Evolutionary conservation across 2,329 filamentous ascomycete species (phyloP).

Genomic region (Onygenales sp.): DNA sequence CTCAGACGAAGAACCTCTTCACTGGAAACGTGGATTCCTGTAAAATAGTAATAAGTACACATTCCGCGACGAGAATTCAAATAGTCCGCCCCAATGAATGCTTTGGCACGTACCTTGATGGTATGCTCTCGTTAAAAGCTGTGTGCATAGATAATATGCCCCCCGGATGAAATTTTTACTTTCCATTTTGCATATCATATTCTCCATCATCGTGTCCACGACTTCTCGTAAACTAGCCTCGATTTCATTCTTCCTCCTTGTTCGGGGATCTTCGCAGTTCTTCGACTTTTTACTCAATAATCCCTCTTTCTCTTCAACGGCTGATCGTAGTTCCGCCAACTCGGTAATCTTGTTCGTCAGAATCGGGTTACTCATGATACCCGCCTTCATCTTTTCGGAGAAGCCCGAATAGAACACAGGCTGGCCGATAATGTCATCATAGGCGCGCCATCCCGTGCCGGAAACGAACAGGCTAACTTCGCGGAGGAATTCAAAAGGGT

Average conservation of each 20-base stretch:
- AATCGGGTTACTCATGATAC: slow-evolving; percentile 65
- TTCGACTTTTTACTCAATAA: slow-evolving; percentile 41
- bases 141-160: slow-evolving; percentile 81
- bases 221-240: slow-evolving; percentile 67
- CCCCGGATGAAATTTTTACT: slow-evolving; percentile 84
- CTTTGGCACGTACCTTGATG: slow-evolving; percentile 55
- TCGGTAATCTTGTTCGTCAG: slow-evolving; percentile 65
- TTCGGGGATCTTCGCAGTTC: slow-evolving; percentile 8
- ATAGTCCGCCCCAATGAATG: not conserved
- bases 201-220: slow-evolving; percentile 75
- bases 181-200: slow-evolving; percentile 99
- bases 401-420: slow-evolving; percentile 91
- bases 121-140: slow-evolving; percentile 84
- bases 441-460: slow-evolving; percentile 89
- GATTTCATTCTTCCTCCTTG: slow-evolving; percentile 47
- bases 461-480: slow-evolving; percentile 91
- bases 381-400: slow-evolving; percentile 75
- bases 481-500: slow-evolving; percentile 69
- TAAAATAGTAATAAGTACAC: not conserved
- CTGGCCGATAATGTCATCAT: slow-evolving; percentile 82
- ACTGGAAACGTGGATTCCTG: slow-evolving; percentile 81
- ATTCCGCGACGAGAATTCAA: not conserved
- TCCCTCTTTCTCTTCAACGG: slow-evolving; percentile 68
- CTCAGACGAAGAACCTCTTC: slow-evolving; percentile 81
- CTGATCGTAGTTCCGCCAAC: slow-evolving; percentile 64